Percentiles rank a stretch among this genome's conserved stretches.
Conservation (phyloP, 2,329 filamentous ascomycete genomes). For the Teratosphaeria gauchensis region DNA sequence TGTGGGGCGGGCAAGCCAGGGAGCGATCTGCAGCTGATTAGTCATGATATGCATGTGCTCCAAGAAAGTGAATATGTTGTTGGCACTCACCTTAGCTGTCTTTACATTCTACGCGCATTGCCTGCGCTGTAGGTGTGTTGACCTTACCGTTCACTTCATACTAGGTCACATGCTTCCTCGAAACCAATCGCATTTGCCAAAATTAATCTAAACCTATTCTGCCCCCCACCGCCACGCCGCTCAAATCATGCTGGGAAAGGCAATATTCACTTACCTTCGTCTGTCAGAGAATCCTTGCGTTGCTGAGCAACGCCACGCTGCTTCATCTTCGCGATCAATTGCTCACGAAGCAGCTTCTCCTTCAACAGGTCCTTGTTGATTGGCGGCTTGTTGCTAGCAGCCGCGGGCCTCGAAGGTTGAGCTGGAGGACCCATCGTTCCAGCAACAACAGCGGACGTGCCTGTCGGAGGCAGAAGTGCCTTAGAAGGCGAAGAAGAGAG, state of each 20-base stretch:
- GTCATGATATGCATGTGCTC: neutral
- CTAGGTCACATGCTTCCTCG: neutral
- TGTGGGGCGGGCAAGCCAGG: conserved; percentile 1
- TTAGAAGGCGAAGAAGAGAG: neutral
- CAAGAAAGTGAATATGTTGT: neutral
- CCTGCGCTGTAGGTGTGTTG: neutral
- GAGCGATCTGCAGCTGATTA: neutral
- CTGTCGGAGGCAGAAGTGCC: neutral
- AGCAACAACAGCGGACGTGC: neutral
- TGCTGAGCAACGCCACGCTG: neutral
- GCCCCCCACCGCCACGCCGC: neutral
- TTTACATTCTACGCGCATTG: neutral
- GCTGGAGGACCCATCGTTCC: neutral
- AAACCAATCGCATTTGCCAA: neutral
- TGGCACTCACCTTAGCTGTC: neutral
- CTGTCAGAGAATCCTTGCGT: neutral
- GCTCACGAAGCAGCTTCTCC: neutral
- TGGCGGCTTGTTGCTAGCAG: neutral
- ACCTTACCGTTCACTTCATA: neutral
- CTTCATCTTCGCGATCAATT: neutral
- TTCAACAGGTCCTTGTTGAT: neutral
- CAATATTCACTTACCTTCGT: neutral
- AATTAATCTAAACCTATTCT: neutral
- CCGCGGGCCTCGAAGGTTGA: neutral
- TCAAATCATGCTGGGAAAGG: neutral